phyloP scores from a whole-genome alignment of 73 alveolate species.

The Symbiodinium pilosum region DNA sequence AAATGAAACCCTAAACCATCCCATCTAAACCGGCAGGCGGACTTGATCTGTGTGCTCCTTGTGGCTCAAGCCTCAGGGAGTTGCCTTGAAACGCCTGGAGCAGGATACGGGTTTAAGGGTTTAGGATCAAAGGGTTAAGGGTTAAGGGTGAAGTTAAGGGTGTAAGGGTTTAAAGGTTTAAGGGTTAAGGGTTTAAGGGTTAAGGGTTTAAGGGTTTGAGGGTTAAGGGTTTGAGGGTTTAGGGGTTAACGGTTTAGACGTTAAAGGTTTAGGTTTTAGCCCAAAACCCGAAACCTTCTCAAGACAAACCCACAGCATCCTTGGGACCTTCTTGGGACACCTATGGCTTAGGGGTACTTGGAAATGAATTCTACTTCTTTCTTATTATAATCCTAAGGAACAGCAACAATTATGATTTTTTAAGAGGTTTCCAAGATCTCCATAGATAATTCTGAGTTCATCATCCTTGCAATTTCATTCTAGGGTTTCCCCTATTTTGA shows the following conservation, averaged over 20 bases:
- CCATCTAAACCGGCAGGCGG: conserved; percentile 14
- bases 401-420: too few species aligned
- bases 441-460: too few species aligned
- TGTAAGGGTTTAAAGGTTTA: background rate
- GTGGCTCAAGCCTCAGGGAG: conserved; percentile 13
- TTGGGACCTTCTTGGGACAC: too few species aligned
- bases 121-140: background rate
- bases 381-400: too few species aligned
- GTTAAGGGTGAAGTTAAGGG: background rate
- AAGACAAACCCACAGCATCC: too few species aligned
- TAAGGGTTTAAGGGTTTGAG: background rate
- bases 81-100: background rate
- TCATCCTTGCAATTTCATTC: too few species aligned
- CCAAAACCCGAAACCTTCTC: too few species aligned
- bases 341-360: too few species aligned
- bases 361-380: too few species aligned
- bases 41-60: conserved; percentile 60
- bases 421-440: too few species aligned
- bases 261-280: background rate
- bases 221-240: background rate
- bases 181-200: background rate
- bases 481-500: too few species aligned
- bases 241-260: background rate
- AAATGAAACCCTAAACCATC: background rate
- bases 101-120: background rate